Base-by-base conservation (phyloP, 768 basidiomycete genomes). In the Podaxis rugospora region DNA sequence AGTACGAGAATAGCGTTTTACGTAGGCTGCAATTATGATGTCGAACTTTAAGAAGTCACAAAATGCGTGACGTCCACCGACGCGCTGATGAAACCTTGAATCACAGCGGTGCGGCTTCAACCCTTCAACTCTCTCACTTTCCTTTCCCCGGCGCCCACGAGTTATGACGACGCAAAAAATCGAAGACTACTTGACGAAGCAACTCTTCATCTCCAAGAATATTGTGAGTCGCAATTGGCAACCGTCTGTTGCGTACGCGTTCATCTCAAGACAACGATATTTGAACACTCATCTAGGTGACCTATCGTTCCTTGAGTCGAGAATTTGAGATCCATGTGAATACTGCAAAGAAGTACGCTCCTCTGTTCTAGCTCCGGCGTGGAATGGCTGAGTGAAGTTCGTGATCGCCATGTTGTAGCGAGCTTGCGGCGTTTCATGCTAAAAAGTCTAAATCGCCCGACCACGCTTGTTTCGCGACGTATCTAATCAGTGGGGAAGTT, bases 301-400 rank as follows among this genome's bases (percentile, higher is more conserved):
- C 92, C 4, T 93, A 84, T 71, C 82, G 91, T 39, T 86, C 83
- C 4, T 77, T 93, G 52, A 92, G 92, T 66, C 82, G 89, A 64
- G 83, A 82, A 42, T 78, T 90, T 47, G 77, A 78, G 0, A 78
- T 93, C 56, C 87, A 92, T 66, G 90, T 92, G 67, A 90, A 92
- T 70, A 74, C 74, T 39, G 91, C 92, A 18, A 93, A 92, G 70
- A 88, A 86, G 92, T 92, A 62, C 67, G 81, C 18, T 49, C 47
- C 25, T 7, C 11, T 13, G 11, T 23, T 23, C 3, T 25, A 9
- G 2, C 5, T 14, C 47, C 3, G 9, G 0, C 18, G 4, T 21
- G 2, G 25, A 21, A 23, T 21, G 10, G 1, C 47, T 27, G 18
- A 49, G 13, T 27, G 47, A 49, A 49, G 23, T 14, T 11, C 23